Base-by-base conservation (phyloP, 345 rosid genomes). In the Rubroshorea leprosula region DNA sequence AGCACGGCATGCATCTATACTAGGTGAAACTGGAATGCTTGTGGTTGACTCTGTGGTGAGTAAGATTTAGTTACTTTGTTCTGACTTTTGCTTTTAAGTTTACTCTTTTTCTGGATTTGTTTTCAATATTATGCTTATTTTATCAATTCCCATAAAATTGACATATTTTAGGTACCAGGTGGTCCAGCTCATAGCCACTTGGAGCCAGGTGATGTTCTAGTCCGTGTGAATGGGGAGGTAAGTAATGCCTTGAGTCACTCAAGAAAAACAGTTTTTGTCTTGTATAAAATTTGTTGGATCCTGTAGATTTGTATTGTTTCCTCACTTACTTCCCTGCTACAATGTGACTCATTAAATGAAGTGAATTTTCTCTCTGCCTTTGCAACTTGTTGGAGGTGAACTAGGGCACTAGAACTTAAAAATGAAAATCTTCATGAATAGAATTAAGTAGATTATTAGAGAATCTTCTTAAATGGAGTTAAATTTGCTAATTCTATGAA, bases 161-260 rank as follows among this genome's bases (percentile, higher is more conserved):
- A 13, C 51, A 35, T 71, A 49, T 65, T 71, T 65, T 81, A 92
- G 98, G 98, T 84, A 67, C 98, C 97, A 27, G 89, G 86, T 64
- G 97, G 98, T 63, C 96, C 97, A 60, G 93, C 95, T 39, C 79
- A 86, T 74, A 83, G 68, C 57, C 78, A 71, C 41, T 74, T 92
- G 76, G 97, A 86, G 81, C 83, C 97, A 12, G 98, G 98, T 51
- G 98, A 89, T 77, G 90, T 92, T 60, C 97, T 92, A 72, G 80
- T 92, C 61, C 83, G 76, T 55, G 83, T 89, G 73, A 92, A 92
- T 65, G 87, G 91, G 57, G 86, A 81, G 58, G 98, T 92, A 69
- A 81, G 90, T 80, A 20, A 29, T 31, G 26, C 25, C 12, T 46
- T 3, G 24, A n/a, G 61, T 17, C n/a, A 18, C 29, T 45, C 3